Evolutionary conservation across 495 filamentous ascomycete species (phyloP).

Genomic region (Saxophila tyrrhenica): DNA sequence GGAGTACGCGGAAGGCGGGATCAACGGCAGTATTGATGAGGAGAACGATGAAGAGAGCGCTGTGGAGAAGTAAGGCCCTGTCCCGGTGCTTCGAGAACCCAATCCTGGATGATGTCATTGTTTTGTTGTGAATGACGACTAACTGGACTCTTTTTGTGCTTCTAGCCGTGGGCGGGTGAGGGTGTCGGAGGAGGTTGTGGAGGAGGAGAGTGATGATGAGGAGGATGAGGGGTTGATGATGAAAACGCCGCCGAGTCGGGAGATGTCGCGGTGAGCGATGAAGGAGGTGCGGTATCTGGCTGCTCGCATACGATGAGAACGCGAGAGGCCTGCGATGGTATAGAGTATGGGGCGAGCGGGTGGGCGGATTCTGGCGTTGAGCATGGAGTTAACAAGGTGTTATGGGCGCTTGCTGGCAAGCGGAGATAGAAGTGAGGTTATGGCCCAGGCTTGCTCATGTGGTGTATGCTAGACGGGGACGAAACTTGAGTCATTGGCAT

Average conservation of each 20-base stretch:
- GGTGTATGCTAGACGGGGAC: too few species aligned
- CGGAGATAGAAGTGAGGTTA: background rate
- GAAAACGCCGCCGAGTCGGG: background rate
- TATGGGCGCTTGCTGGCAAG: background rate
- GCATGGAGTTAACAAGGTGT: background rate
- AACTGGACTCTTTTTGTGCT: background rate
- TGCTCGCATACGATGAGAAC: background rate
- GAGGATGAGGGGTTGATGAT: background rate
- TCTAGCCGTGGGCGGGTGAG: background rate
- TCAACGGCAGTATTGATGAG: background rate
- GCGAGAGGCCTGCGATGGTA: too few species aligned
- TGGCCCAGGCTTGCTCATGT: background rate
- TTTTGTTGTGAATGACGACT: background rate
- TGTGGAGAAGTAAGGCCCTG: background rate
- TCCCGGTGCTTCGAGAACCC: too few species aligned
- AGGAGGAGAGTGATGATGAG: background rate
- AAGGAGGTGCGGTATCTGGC: too few species aligned
- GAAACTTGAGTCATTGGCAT: too few species aligned
- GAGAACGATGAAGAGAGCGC: background rate
- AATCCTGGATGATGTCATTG: too few species aligned
- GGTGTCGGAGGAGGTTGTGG: background rate
- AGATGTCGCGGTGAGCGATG: too few species aligned
- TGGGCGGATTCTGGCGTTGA: background rate
- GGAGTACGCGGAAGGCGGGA: constrained; percentile 3
- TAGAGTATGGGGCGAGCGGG: background rate